These are phyloP conservation scores for Rhodotorula toruloides DNA, from an alignment of 768 basidiomycete genomes.

Conservation along the genomic window DNA sequence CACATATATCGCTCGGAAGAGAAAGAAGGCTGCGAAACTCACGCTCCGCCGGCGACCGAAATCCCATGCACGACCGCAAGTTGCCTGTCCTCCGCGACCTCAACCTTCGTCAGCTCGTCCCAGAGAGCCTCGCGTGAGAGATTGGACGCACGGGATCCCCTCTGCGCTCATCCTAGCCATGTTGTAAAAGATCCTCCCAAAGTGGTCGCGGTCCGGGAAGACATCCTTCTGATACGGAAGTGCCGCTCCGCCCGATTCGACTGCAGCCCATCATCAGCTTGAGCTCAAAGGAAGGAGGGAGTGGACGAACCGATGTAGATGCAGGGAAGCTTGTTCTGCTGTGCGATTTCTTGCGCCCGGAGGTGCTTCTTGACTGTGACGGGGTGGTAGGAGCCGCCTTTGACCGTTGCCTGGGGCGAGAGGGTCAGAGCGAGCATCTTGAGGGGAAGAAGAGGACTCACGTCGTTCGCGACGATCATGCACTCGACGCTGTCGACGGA, in stretches of 20 bases:
- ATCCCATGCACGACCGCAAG: slow-evolving; percentile 91
- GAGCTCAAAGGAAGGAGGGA: not conserved
- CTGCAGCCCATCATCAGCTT: slow-evolving; percentile 48
- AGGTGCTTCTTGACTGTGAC: slow-evolving; percentile 82
- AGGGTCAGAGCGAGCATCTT: not conserved
- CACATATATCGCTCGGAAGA: not conserved
- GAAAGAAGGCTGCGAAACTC: not conserved
- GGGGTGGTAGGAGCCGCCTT: slow-evolving; percentile 35
- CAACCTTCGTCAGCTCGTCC: too few relatives aligned
- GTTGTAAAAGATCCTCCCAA: slow-evolving; percentile 94
- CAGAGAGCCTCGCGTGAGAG: not conserved
- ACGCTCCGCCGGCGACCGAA: slow-evolving; percentile 67
- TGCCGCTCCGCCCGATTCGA: slow-evolving; percentile 90
- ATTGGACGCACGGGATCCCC: slow-evolving; percentile 25
- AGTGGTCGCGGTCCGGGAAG: slow-evolving; percentile 91
- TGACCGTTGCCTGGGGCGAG: slow-evolving; percentile 27
- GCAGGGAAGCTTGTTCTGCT: slow-evolving; percentile 81
- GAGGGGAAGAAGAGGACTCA: slow-evolving; percentile 51
- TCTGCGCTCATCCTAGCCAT: slow-evolving; percentile 57
- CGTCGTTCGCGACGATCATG: slow-evolving; percentile 87
- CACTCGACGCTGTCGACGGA: slow-evolving; percentile 66
- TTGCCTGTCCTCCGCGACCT: slow-evolving; percentile 51
- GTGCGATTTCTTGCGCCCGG: slow-evolving; percentile 88
- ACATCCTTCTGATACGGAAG: slow-evolving; percentile 75
- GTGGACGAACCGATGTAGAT: slow-evolving; percentile 72